Conservation (phyloP, 495 filamentous ascomycete genomes). For the Bathelium albidoporum region DNA sequence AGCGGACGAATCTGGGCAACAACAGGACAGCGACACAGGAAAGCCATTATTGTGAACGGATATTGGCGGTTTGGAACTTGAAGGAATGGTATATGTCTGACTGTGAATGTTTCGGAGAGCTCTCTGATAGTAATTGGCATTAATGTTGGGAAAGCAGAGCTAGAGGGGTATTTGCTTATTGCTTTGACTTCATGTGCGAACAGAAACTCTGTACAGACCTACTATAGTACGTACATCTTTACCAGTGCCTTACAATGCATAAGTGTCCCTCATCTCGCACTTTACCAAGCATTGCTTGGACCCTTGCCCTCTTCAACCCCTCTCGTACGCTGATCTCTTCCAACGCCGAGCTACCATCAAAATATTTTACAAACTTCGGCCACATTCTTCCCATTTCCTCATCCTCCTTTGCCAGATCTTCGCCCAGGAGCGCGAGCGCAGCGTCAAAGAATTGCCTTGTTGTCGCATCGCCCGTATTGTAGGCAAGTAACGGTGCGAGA, state of each 20-base stretch:
- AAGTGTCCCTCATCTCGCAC: constrained; percentile 45
- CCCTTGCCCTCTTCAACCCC: constrained; percentile 72
- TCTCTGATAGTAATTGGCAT: too few relatives aligned
- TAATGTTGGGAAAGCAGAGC: too few relatives aligned
- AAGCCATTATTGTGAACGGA: too few relatives aligned
- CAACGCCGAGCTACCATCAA: constrained; percentile 76
- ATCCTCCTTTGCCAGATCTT: constrained; percentile 12
- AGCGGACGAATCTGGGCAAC: too few relatives aligned
- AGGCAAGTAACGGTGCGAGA: not conserved
- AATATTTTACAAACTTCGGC: constrained; percentile 59
- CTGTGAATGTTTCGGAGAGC: too few relatives aligned
- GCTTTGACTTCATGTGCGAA: too few relatives aligned
- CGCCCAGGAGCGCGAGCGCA: not conserved
- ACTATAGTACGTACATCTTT: constrained; percentile 8
- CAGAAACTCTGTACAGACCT: too few relatives aligned
- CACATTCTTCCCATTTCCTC: constrained; percentile 38
- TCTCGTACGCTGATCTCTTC: constrained; percentile 79
- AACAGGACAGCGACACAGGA: too few relatives aligned
- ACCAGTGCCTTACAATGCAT: constrained; percentile 50
- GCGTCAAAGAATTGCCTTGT: constrained; percentile 12
- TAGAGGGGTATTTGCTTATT: too few relatives aligned
- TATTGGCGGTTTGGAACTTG: too few relatives aligned
- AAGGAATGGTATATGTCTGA: too few relatives aligned
- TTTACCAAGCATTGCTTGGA: constrained; percentile 54
- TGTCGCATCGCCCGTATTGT: not conserved